These are phyloP conservation scores for Cymbopogon flexuosus DNA, from an alignment of 202 grass and related monocot genomes.

Conservation along the genomic window DNA sequence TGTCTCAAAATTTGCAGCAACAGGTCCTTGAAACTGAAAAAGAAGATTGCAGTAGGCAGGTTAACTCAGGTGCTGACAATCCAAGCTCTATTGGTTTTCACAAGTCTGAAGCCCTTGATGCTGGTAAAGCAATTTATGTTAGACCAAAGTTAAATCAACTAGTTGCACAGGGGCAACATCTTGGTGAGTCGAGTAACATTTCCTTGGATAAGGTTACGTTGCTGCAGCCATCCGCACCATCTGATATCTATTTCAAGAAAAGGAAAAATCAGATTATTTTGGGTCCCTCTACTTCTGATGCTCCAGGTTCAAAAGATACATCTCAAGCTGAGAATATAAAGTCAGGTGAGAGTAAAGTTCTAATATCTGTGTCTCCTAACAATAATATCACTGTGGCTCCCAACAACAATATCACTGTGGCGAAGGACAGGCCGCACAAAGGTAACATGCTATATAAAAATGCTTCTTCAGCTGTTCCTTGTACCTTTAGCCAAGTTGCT, in stretches of 20 bases:
- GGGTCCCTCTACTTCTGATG: conserved; percentile 51
- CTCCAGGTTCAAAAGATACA: conserved; percentile 40
- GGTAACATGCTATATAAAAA: conserved; percentile 44
- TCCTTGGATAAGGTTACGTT: conserved; percentile 40
- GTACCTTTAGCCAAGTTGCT: neutral
- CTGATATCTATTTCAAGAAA: conserved; percentile 83
- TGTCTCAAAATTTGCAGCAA: conserved; percentile 39
- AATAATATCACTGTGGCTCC: conserved; percentile 21
- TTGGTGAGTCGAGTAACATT: conserved; percentile 36
- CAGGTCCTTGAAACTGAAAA: conserved; percentile 35
- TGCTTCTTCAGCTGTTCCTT: neutral
- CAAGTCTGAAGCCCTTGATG: conserved; percentile 41
- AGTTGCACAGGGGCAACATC: conserved; percentile 45
- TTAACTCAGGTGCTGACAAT: conserved; percentile 32
- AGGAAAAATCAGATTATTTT: conserved; percentile 86
- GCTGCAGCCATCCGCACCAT: conserved; percentile 25
- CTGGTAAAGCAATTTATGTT: conserved; percentile 59
- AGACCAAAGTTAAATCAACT: conserved; percentile 64
- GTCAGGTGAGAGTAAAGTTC: conserved; percentile 58
- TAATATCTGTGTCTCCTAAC: conserved; percentile 44
- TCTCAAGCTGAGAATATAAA: conserved; percentile 51
- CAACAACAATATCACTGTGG: conserved; percentile 29
- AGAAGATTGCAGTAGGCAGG: conserved; percentile 19
- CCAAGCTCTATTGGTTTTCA: conserved; percentile 27
- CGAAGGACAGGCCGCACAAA: conserved; percentile 48